Evolutionary conservation across 345 rosid species (phyloP), one percentile per base, ranked within the genome.

Genomic region (Eucalyptus regnans): DNA sequence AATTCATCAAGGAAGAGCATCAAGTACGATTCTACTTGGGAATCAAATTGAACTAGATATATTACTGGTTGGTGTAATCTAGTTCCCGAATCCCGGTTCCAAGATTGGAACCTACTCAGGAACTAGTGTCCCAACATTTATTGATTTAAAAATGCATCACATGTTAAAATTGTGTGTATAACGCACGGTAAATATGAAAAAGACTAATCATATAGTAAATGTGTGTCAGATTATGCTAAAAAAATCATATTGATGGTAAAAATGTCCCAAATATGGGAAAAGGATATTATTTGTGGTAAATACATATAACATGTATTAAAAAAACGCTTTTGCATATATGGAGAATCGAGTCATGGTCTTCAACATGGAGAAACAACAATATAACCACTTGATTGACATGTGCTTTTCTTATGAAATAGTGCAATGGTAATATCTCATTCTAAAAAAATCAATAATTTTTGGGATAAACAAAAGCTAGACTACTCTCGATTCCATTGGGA

Each of bases 41-140:
- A 64, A n/a, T 0, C 0, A 0, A 0, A n/a, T 5, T 0, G 9
- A 7, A n/a, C 3, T 27, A 0, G 0, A 60, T 60, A 27, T 27
- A 27, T 27, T 16, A 12, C 0, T 3, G 0, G 8, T 27, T 60
- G 7, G 31, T 60, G 68, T 2, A 9, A 27, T 60, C 31, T 60
- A 27, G 31, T 12, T 60, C 16, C 1, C 8, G 0, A 60, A 25
- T 64, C 18, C 0, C 2, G 0, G 27, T 60, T 64, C 9, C 41
- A n/a, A 64, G 1, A 9, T 7, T 0, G 4, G 10, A n/a, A 64
- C 76, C 37, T 64, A 64, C 76, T 6, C 3, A 2, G 1, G 1
- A 64, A 1, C 1, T 4, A 0, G 37, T n/a, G 41, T 7, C 41
- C 18, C 20, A n/a, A n/a, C 20, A 15, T 15, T 64, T n/a, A 15